Evolutionary conservation across 495 filamentous ascomycete genomes (phyloP).

Genomic region (Talaromyces ruber): DNA sequence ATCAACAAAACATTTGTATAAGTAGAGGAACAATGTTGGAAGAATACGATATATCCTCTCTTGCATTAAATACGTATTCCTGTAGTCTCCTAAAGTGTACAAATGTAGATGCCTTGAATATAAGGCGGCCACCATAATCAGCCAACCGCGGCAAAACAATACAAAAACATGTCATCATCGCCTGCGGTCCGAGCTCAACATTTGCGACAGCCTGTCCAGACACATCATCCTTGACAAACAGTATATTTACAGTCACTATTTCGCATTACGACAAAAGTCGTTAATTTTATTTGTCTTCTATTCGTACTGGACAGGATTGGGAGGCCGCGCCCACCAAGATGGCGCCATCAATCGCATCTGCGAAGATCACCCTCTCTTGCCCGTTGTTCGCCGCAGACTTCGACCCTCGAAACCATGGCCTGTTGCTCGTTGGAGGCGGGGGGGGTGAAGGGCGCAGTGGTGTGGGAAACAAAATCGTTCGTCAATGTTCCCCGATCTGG

Average conservation of each 20-base stretch:
- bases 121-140: neutral
- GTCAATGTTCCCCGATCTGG: slow-evolving; percentile 15
- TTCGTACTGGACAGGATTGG: neutral
- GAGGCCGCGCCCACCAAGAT: slow-evolving; percentile 14
- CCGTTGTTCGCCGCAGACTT: slow-evolving; percentile 90
- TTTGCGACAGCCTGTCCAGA: neutral
- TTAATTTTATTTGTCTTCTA: neutral
- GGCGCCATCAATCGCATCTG: slow-evolving; percentile 47
- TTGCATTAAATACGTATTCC: neutral
- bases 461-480: slow-evolving; percentile 82
- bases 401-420: slow-evolving; percentile 65
- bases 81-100: neutral
- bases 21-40: neutral
- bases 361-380: slow-evolving; percentile 68
- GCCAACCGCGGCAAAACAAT: neutral
- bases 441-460: slow-evolving; percentile 80
- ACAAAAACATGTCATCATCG: slow-evolving; percentile 1
- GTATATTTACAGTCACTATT: neutral
- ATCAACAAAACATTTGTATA: neutral
- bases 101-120: neutral
- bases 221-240: neutral
- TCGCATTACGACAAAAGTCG: neutral
- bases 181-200: neutral
- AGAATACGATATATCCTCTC: neutral
- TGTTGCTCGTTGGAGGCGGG: slow-evolving; percentile 81